Evolutionary conservation across 2,329 filamentous ascomycete species (phyloP).

Genomic region (Beauveria sp.): DNA sequence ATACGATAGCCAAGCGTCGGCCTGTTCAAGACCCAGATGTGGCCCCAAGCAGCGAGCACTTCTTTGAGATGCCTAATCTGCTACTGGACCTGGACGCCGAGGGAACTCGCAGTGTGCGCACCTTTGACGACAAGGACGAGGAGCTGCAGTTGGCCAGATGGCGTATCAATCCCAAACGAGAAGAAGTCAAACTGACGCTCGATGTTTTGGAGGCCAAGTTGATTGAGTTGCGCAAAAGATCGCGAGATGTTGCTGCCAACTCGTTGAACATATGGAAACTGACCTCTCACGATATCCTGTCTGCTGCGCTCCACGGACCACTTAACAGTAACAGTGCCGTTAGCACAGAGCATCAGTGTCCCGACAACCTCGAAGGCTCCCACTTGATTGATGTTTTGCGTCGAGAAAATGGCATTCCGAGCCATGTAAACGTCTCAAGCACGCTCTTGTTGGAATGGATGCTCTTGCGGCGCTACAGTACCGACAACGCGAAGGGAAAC

Average conservation of each 20-base stretch:
- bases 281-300: constrained; percentile 35
- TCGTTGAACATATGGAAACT: constrained; percentile 30
- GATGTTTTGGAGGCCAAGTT: constrained; percentile 23
- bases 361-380: neutral
- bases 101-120: constrained; percentile 34
- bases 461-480: constrained; percentile 19
- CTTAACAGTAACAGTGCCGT: neutral
- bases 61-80: constrained; percentile 33
- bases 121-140: constrained; percentile 30
- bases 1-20: constrained; percentile 18
- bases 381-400: constrained; percentile 17
- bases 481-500: neutral
- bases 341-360: neutral
- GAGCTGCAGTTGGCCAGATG: constrained; percentile 23
- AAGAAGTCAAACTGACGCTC: constrained; percentile 20
- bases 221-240: constrained; percentile 19
- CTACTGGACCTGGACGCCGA: constrained; percentile 47
- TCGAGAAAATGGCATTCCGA: constrained; percentile 24
- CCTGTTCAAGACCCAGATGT: neutral
- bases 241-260: constrained; percentile 18
- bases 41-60: constrained; percentile 15
- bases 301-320: constrained; percentile 26
- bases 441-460: constrained; percentile 29
- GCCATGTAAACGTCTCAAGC: constrained; percentile 21
- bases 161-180: constrained; percentile 17